These are phyloP conservation scores for Tulasnella sp. DNA, from an alignment of 768 basidiomycete genomes.

Conservation along the genomic window DNA sequence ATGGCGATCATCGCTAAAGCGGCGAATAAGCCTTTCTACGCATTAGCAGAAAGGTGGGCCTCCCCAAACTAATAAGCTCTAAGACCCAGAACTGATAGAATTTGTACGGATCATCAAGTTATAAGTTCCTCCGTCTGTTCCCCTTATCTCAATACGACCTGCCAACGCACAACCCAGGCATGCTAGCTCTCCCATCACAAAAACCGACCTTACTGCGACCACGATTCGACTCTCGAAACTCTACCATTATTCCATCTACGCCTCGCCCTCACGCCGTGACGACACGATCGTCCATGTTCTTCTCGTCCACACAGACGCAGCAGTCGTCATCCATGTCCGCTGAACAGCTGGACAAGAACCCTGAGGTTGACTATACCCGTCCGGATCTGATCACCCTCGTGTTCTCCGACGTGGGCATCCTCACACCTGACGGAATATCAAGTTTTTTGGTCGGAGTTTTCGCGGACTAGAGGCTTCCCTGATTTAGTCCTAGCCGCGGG, in stretches of 20 bases:
- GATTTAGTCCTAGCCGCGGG: background rate
- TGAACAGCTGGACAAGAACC: slow-evolving; percentile 73
- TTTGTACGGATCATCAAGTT: slow-evolving; percentile 33
- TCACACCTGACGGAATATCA: slow-evolving; percentile 87
- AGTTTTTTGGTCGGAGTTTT: slow-evolving; percentile 92
- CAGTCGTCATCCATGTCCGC: slow-evolving; percentile 48
- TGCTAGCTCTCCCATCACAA: slow-evolving; percentile 51
- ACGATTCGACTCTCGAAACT: slow-evolving; percentile 3
- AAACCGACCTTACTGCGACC: slow-evolving; percentile 25
- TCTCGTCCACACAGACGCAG: slow-evolving; percentile 19
- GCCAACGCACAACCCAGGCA: slow-evolving; percentile 63
- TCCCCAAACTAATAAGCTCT: background rate
- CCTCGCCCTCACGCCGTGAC: slow-evolving; percentile 18
- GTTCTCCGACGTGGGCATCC: slow-evolving; percentile 86
- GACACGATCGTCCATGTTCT: slow-evolving; percentile 1
- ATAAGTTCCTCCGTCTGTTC: slow-evolving; percentile 95
- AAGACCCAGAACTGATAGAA: slow-evolving; percentile 19
- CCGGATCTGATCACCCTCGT: slow-evolving; percentile 91
- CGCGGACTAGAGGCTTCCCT: slow-evolving; percentile 19
- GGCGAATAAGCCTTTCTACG: slow-evolving; percentile 92
- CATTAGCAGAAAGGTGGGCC: slow-evolving; percentile 73
- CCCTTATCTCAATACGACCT: slow-evolving; percentile 86
- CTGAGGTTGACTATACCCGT: slow-evolving; percentile 89
- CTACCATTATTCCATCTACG: slow-evolving; percentile 15
- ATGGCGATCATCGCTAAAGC: slow-evolving; percentile 94